Conservation (phyloP, 345 rosid genomes). For the Turnera subulata region DNA sequence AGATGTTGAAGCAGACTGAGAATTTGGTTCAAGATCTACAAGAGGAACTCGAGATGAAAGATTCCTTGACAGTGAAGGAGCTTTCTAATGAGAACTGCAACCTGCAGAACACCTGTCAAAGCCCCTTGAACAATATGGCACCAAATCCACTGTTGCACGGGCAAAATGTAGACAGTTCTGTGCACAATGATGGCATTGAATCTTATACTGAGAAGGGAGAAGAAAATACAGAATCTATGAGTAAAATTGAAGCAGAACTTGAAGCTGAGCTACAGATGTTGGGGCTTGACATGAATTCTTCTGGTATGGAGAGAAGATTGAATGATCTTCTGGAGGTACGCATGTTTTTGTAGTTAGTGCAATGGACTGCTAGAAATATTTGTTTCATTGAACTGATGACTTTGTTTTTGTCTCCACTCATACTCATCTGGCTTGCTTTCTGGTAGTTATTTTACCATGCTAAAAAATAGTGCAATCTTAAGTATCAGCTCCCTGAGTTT, state of each 20-base stretch:
- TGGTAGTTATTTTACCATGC: no score
- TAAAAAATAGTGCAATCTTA: no score
- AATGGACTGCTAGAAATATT: slow-evolving; percentile 5
- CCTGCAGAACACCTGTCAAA: slow-evolving; percentile 28
- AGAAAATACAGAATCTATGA: slow-evolving; percentile 44
- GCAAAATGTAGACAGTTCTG: slow-evolving; percentile 16
- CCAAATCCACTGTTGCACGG: slow-evolving; percentile 14
- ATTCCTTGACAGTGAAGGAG: slow-evolving; percentile 54
- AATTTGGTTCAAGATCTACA: slow-evolving; percentile 73
- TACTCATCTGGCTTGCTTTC: not conserved
- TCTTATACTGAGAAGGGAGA: slow-evolving; percentile 32
- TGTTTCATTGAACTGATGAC: not conserved
- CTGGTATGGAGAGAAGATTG: slow-evolving; percentile 39
- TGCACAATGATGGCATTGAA: slow-evolving; percentile 21
- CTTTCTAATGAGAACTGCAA: slow-evolving; percentile 42
- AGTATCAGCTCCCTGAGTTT: no score
- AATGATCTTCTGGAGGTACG: slow-evolving; percentile 58
- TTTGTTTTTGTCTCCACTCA: not conserved
- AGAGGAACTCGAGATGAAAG: slow-evolving; percentile 72
- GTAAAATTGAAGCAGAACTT: slow-evolving; percentile 91
- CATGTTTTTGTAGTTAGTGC: not conserved
- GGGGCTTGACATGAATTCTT: slow-evolving; percentile 56
- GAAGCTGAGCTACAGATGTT: slow-evolving; percentile 93
- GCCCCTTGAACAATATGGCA: slow-evolving; percentile 23
- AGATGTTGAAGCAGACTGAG: slow-evolving; percentile 50